Evolutionary conservation across 2,329 filamentous ascomycete species (phyloP).

Genomic region (Fusarium domesticum): DNA sequence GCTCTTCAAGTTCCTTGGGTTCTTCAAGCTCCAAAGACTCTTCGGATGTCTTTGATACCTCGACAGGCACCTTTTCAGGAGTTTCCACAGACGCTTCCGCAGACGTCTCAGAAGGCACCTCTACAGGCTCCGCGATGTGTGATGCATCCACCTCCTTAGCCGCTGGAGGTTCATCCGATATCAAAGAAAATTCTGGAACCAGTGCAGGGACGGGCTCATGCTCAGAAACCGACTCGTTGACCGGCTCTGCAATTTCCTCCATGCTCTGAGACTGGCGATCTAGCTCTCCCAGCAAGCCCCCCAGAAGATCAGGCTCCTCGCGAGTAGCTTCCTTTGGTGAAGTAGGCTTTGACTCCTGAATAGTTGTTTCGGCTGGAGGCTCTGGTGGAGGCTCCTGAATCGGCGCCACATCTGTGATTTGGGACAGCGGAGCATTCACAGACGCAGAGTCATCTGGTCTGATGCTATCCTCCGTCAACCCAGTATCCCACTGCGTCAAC

Average conservation of each 20-base stretch:
- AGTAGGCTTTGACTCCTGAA: conserved; percentile 16
- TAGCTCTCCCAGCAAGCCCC: conserved; percentile 45
- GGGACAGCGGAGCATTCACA: conserved; percentile 28
- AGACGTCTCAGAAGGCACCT: conserved; percentile 1
- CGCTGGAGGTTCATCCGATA: conserved; percentile 9
- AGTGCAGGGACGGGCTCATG: conserved; percentile 3
- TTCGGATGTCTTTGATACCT: background rate
- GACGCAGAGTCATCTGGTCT: conserved; percentile 41
- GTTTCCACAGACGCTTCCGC: background rate
- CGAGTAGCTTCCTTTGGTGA: conserved; percentile 30
- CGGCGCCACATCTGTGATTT: conserved; percentile 30
- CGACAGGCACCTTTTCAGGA: background rate
- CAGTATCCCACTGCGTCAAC: conserved; percentile 31
- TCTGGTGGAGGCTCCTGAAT: conserved; percentile 12
- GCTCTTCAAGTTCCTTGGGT: too few relatives aligned
- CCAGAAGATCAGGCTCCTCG: conserved; percentile 43
- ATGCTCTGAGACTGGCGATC: conserved; percentile 36
- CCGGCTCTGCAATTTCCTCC: background rate
- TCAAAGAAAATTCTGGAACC: conserved; percentile 4
- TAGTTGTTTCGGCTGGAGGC: conserved; percentile 15
- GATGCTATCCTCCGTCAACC: conserved; percentile 38
- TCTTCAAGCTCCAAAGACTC: background rate
- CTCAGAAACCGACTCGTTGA: background rate
- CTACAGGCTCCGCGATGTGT: conserved; percentile 9
- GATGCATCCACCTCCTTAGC: too few relatives aligned